Conservation (phyloP, 768 basidiomycete species). For the Boletus speciosus region DNA sequence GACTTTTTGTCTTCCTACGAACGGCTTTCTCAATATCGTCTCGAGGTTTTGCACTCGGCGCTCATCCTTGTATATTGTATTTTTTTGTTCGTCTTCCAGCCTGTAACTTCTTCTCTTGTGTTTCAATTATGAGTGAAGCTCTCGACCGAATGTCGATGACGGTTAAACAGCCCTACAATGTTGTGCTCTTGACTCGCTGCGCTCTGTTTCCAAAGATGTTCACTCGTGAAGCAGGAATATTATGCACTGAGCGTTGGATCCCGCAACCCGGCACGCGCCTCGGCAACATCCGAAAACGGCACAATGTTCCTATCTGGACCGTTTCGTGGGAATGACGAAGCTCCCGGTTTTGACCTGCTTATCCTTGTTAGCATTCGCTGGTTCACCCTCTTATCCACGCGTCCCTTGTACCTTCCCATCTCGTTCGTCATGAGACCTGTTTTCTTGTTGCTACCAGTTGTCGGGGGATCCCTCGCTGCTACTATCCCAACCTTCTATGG, state of each 20-base stretch:
- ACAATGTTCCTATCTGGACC: no score
- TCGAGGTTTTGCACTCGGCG: background rate
- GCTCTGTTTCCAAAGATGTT: background rate
- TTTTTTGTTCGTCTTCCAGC: background rate
- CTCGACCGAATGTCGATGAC: background rate
- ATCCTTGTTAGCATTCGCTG: background rate
- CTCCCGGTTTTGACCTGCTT: slow-evolving; percentile 9
- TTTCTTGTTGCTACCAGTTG: slow-evolving; percentile 18
- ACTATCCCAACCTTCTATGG: slow-evolving; percentile 9
- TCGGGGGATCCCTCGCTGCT: slow-evolving; percentile 21
- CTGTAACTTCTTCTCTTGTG: slow-evolving; percentile 2
- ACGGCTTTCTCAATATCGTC: background rate
- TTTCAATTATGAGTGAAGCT: background rate
- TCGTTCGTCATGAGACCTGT: slow-evolving; percentile 8
- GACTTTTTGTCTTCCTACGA: background rate
- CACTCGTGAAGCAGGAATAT: background rate
- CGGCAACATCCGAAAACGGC: no score
- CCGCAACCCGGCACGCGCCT: no score
- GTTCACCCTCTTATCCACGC: background rate
- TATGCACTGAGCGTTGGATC: no score
- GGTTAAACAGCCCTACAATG: no score
- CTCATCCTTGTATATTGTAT: background rate
- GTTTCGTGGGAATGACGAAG: no score
- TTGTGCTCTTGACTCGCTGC: background rate
- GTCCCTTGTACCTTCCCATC: background rate